Conservation (phyloP, 805 yeast species). For the Schizosaccharomyces lindneri region DNA sequence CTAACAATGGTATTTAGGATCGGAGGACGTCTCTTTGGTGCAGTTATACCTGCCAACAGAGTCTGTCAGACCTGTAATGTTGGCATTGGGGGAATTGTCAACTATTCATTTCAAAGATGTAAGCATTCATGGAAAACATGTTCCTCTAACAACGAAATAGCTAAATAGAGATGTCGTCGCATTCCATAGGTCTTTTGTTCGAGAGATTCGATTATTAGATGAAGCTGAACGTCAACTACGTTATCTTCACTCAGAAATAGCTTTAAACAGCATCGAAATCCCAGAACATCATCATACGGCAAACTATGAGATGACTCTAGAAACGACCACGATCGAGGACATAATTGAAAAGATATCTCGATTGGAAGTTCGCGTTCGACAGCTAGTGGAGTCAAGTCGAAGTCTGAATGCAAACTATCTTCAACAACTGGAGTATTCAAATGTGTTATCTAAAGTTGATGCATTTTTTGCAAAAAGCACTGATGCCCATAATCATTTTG, state of each 20-base stretch:
- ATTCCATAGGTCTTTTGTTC: constrained; percentile 77
- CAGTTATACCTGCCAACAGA: constrained; percentile 83
- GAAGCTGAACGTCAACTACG: constrained; percentile 70
- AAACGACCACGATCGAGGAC: constrained; percentile 46
- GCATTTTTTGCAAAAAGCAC: constrained; percentile 17
- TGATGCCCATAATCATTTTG: constrained; percentile 14
- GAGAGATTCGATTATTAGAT: constrained; percentile 62
- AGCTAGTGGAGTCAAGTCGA: constrained; percentile 45
- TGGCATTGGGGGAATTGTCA: constrained; percentile 67
- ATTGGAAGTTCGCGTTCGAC: constrained; percentile 49
- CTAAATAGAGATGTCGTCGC: constrained; percentile 54
- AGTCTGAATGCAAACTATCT: constrained; percentile 37
- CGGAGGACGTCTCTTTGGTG: constrained; percentile 91
- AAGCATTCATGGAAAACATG: neutral
- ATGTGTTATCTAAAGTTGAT: constrained; percentile 27
- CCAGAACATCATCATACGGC: constrained; percentile 18
- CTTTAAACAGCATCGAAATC: constrained; percentile 12
- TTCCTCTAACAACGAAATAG: neutral
- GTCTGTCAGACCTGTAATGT: constrained; percentile 63
- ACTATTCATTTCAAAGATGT: constrained; percentile 63
- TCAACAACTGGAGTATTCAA: constrained; percentile 45
- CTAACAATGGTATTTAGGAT: constrained; percentile 18
- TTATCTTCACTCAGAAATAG: constrained; percentile 13
- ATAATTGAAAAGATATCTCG: constrained; percentile 34
- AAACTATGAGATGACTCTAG: constrained; percentile 17